Evolutionary conservation across 306 rosid species (phyloP).

Genomic region (Cicer pinnatifidum): DNA sequence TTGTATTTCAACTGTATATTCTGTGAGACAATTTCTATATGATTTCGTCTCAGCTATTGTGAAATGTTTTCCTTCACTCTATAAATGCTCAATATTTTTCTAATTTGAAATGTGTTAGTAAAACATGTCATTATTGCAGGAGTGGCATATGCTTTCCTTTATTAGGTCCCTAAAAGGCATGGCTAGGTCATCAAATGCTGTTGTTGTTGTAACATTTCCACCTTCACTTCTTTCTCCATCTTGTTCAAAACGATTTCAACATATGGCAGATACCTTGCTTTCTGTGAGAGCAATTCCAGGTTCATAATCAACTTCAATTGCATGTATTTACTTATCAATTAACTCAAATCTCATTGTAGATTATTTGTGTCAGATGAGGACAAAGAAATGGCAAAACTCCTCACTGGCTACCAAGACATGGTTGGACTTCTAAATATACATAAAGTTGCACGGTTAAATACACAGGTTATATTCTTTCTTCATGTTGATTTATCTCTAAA

Average conservation of each 20-base stretch:
- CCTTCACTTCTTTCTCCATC: slow-evolving; percentile 71
- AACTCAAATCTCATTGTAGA: slow-evolving; percentile 33
- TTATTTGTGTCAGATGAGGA: slow-evolving; percentile 68
- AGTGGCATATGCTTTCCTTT: slow-evolving; percentile 90
- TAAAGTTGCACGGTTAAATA: slow-evolving; percentile 76
- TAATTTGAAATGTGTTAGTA: slow-evolving; percentile 2
- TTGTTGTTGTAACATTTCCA: slow-evolving; percentile 75
- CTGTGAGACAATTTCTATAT: slow-evolving; percentile 2
- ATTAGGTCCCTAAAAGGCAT: slow-evolving; percentile 70
- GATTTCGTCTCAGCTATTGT: slow-evolving; percentile 12
- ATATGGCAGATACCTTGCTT: slow-evolving; percentile 88
- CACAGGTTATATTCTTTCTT: slow-evolving; percentile 64
- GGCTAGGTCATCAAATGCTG: slow-evolving; percentile 74
- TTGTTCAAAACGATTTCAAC: slow-evolving; percentile 80
- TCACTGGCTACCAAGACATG: slow-evolving; percentile 95
- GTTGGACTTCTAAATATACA: slow-evolving; percentile 80
- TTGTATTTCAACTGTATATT: background rate
- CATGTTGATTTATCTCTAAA: slow-evolving; percentile 2
- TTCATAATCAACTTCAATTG: slow-evolving; percentile 44
- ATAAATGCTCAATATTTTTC: slow-evolving; percentile 19
- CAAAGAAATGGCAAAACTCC: slow-evolving; percentile 83
- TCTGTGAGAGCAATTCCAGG: slow-evolving; percentile 89
- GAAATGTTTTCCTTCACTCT: slow-evolving; percentile 31
- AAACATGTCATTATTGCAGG: slow-evolving; percentile 54
- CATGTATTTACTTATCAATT: slow-evolving; percentile 3